Percentiles rank a stretch among this genome's conserved stretches.
Conservation (phyloP, 345 rosid genomes). For the Turnera subulata region DNA sequence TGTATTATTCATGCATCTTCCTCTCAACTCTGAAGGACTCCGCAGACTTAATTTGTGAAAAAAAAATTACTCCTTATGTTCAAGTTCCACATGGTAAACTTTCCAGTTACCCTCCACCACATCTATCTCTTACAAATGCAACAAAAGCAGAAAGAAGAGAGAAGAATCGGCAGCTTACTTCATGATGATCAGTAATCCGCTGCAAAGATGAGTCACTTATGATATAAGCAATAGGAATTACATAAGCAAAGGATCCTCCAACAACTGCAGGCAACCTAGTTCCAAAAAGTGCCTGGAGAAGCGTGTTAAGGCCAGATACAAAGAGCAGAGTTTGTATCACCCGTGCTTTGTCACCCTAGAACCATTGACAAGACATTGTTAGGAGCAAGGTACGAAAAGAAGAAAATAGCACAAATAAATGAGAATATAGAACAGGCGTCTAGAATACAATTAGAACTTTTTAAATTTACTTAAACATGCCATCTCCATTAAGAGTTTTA, state of each 20-base stretch:
- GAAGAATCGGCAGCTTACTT: slow-evolving; percentile 16
- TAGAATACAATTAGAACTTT: slow-evolving; percentile 17
- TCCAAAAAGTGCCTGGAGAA: slow-evolving; percentile 33
- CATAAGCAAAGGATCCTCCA: slow-evolving; percentile 32
- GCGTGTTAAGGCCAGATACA: slow-evolving; percentile 32
- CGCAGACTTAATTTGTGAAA: too few relatives aligned
- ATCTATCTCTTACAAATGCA: too few relatives aligned
- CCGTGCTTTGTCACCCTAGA: slow-evolving; percentile 28
- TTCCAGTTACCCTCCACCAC: too few relatives aligned
- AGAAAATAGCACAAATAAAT: background rate
- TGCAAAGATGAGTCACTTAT: slow-evolving; percentile 31
- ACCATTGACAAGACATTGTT: too few relatives aligned
- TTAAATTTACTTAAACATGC: background rate
- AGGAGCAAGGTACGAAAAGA: background rate
- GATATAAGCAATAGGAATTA: slow-evolving; percentile 29
- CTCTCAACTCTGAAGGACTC: background rate
- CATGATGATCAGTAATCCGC: slow-evolving; percentile 23
- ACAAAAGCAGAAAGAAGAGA: background rate
- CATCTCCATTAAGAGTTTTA: too few relatives aligned
- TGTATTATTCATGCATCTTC: background rate
- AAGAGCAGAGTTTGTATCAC: slow-evolving; percentile 32
- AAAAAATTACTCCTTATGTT: too few relatives aligned
- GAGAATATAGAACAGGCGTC: slow-evolving; percentile 1
- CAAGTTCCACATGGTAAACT: too few relatives aligned
- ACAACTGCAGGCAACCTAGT: slow-evolving; percentile 33